Conservation (phyloP, 176 grass and related monocot genomes). For the Raddia guianensis region DNA sequence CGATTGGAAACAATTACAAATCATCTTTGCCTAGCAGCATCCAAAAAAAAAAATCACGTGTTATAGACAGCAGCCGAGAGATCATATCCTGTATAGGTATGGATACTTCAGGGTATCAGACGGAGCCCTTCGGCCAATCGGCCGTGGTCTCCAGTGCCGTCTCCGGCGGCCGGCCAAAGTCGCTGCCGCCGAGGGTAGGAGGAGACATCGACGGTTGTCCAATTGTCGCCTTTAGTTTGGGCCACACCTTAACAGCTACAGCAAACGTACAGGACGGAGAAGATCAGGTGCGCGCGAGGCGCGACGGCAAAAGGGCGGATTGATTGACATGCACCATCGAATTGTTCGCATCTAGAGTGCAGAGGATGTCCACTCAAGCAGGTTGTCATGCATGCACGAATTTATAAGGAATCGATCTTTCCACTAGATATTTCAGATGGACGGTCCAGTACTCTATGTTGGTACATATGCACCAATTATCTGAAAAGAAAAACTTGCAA, state of each 20-base stretch:
- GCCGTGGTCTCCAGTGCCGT: no score
- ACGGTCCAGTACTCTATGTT: no score
- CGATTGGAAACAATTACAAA: no score
- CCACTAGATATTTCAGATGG: neutral
- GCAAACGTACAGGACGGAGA: neutral
- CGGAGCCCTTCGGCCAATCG: no score
- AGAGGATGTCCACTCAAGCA: neutral
- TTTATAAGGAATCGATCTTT: neutral
- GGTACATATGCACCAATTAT: no score
- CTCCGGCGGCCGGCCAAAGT: neutral
- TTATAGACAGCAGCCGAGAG: no score
- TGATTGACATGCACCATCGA: neutral
- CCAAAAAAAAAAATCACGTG: no score
- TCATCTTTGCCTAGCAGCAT: no score
- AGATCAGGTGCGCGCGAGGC: neutral
- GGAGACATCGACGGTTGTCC: slow-evolving; percentile 5
- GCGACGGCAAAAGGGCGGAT: neutral
- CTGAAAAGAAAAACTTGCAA: no score
- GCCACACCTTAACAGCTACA: neutral
- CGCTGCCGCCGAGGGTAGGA: slow-evolving; percentile 33
- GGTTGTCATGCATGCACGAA: neutral
- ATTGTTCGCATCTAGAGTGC: neutral
- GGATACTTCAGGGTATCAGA: neutral
- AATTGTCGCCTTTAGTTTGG: slow-evolving; percentile 5
- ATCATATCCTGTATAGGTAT: neutral